Base-by-base conservation (phyloP, 352 stramenopile species). In the Pythium phragmiticola region DNA sequence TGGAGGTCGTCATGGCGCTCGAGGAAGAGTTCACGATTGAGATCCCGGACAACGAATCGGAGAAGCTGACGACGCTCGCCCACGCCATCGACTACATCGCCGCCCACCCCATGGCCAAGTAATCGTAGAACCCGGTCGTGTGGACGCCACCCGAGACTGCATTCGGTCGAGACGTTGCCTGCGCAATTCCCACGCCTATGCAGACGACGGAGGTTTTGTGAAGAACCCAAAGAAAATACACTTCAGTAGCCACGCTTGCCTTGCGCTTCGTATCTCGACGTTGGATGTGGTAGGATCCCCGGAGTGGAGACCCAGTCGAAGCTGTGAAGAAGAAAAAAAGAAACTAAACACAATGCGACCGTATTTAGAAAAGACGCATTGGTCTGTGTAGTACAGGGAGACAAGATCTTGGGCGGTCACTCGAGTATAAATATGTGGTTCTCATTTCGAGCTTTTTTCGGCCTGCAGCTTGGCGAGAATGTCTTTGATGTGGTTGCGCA, bases 21-120 rank as follows among this genome's bases (percentile, higher is more conserved):
- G 98, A 99, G 81, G 98, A 99, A 76, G 98, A 99, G 82, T 99
- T 99, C 84, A 97, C 94, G 58, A 99, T 99, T 77, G 97, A 99
- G 81, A 99, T 99, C 82, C 97, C 98, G 51, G 98, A 99, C 90
- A 97, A 96, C 64, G 97, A 99, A 81, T 97, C 97, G 51, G 98
- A 99, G 78, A 99, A 99, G 83, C 98, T 99, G 74, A 77, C 90
- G 19, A 98, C 94, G 70, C 86, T 98, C 52, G 82, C 78, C 28
- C 96, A 99, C 77, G 98, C 98, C 62, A 95, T 99, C 60, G 94
- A 99, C 78, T 99, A 99, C 87, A 96, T 99, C 76, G 84, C 95
- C 63, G 90, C 91, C 53, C 97, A 99, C 88, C 98, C 98, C 50
- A 98, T 98, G 93, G 97, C 97, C 81, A 99, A 99, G 89, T 99